Evolutionary conservation across 1,284 basidiomycete genomes (phyloP), one percentile per base, ranked within the genome.

Genomic region (Ceratobasidium sp.): DNA sequence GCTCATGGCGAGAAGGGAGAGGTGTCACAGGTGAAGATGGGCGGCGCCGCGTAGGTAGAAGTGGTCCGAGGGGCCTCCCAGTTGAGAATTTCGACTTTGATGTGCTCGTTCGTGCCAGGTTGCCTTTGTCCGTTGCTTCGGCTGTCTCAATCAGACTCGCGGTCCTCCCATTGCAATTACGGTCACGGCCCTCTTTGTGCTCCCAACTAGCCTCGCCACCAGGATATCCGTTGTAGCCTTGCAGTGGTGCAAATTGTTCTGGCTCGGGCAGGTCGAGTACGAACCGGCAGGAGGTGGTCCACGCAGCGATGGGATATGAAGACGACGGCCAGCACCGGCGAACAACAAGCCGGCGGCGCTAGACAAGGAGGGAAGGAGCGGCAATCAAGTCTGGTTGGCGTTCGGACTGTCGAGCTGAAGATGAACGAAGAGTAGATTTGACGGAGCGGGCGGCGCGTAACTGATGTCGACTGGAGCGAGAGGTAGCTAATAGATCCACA

Each of bases 211-310:
- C 42, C 4, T 75, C 56, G 6, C 78, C 57, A 26, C 77, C 57
- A 50, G 40, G 67, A 46, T 44, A 38, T 33, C 52, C 44, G 15
- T 52, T 50, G 23, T 54, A 67, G 57, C 65, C 44, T 17, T 44
- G 62, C 65, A 64, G 57, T 42, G 79, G 77, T 10, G 77, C 77
- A 62, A 71, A 68, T 56, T 76, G 59, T 66, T 71, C 44, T 69
- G 77, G 15, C 77, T 56, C 17, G 73, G 77, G 46, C 71, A 61
- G 9, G 56, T 52, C 2, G 56, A 20, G 17, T 56, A 57, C 23
- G 59, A 61, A 28, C 44, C 42, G 42, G 65, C 42, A 13, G 78
- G 77, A 59, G 80, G 78, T n/a, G 59, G 78, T 4, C 44, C 48
- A 26, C 75, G 69, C 5, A 70, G 78, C 5, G 69, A 78, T 33